A percentile compares a stretch with the other conserved stretches of the same genome.
These are phyloP conservation scores for Ramaria sp. DNA, from an alignment of 768 basidiomycete species.

Conservation along the genomic window DNA sequence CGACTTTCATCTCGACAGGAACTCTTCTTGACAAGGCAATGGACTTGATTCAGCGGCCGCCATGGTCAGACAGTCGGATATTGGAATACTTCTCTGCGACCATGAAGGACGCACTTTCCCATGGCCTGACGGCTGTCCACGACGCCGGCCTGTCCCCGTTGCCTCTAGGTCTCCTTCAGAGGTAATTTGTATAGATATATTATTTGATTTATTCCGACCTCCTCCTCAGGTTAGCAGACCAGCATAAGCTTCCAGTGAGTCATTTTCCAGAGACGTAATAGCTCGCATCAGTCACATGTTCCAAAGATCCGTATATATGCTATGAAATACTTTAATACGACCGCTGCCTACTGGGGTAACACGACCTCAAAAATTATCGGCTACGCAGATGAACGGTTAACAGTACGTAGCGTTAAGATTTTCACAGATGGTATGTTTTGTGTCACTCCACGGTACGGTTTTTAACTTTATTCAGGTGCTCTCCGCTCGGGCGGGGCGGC, in stretches of 20 bases:
- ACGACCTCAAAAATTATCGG: constrained; percentile 33
- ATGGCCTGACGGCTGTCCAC: constrained; percentile 80
- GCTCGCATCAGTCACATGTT: neutral
- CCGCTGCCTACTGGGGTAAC: constrained; percentile 58
- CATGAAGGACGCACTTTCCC: constrained; percentile 56
- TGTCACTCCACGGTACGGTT: neutral
- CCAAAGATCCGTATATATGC: constrained; percentile 22
- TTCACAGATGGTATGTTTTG: constrained; percentile 46
- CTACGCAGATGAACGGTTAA: constrained; percentile 43
- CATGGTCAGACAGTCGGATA: constrained; percentile 42
- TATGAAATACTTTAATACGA: constrained; percentile 36
- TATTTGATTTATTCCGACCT: neutral
- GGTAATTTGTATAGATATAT: constrained; percentile 30
- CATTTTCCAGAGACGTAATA: neutral
- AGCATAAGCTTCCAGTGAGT: constrained; percentile 44
- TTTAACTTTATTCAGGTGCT: constrained; percentile 33
- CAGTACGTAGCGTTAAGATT: constrained; percentile 61
- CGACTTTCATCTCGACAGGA: constrained; percentile 28
- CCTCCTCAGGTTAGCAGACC: constrained; percentile 50
- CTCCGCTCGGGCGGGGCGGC: constrained; percentile 92
- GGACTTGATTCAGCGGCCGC: constrained; percentile 56
- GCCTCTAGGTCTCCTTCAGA: constrained; percentile 52
- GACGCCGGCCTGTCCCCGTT: constrained; percentile 54
- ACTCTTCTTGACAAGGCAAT: constrained; percentile 87
- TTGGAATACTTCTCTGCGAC: constrained; percentile 56